These are phyloP conservation scores for Ceratobasidium sp. DNA, from an alignment of 1,284 basidiomycete species.

Conservation along the genomic window DNA sequence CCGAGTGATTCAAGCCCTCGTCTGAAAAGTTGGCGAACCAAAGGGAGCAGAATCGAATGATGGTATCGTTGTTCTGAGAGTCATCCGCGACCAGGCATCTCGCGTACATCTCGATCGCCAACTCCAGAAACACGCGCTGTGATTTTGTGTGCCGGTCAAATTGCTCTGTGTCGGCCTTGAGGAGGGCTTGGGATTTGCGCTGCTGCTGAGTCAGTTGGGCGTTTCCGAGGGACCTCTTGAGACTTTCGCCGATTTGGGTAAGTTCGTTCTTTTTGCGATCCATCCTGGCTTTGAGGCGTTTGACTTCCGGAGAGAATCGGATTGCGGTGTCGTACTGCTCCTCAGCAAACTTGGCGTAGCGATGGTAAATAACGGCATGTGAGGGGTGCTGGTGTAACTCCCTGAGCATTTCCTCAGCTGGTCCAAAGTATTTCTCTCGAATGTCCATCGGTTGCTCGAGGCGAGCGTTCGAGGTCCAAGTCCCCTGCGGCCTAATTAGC, in stretches of 20 bases:
- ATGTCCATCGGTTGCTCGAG: constrained; percentile 83
- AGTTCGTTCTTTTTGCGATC: constrained; percentile 74
- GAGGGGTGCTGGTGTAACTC: constrained; percentile 25
- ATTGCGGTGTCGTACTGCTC: constrained; percentile 74
- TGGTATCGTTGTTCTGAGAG: constrained; percentile 72
- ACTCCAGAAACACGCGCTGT: constrained; percentile 65
- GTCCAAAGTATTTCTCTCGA: constrained; percentile 69
- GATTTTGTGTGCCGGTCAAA: constrained; percentile 38
- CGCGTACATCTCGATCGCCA: constrained; percentile 85
- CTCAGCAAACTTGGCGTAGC: constrained; percentile 90
- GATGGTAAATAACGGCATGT: constrained; percentile 63
- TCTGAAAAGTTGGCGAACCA: constrained; percentile 89
- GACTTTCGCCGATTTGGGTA: constrained; percentile 50
- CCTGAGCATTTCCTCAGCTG: constrained; percentile 59
- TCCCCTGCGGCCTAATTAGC: constrained; percentile 61
- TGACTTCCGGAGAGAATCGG: constrained; percentile 71
- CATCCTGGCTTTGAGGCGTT: constrained; percentile 74
- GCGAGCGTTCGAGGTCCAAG: constrained; percentile 88
- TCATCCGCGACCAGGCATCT: constrained; percentile 73
- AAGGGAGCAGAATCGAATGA: constrained; percentile 84
- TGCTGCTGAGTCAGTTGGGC: constrained; percentile 41
- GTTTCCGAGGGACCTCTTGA: constrained; percentile 31
- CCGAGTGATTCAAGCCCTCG: constrained; percentile 58
- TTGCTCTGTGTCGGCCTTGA: constrained; percentile 66
- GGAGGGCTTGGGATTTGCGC: constrained; percentile 52